Evolutionary conservation across 768 basidiomycete species (phyloP).

Genomic region (Myochromella boudieri): DNA sequence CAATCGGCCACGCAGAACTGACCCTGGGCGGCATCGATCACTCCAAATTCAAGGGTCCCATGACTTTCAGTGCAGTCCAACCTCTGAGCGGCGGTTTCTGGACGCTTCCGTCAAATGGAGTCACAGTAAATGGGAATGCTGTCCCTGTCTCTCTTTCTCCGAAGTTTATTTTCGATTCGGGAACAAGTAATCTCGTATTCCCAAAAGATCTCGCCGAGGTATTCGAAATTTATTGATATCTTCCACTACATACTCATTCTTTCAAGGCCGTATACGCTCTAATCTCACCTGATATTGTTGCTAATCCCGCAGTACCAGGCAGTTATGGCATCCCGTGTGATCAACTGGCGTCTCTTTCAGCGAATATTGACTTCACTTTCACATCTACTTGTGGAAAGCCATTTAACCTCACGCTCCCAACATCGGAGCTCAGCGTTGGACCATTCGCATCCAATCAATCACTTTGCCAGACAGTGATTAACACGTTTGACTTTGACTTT

Average conservation of each 20-base stretch:
- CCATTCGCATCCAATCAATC: conserved; percentile 49
- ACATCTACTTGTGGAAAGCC: conserved; percentile 42
- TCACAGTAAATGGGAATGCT: conserved; percentile 54
- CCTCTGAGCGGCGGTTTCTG: conserved; percentile 30
- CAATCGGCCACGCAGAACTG: conserved; percentile 50
- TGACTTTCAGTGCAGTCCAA: conserved; percentile 8
- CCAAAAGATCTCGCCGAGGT: conserved; percentile 47
- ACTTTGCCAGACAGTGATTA: conserved; percentile 57
- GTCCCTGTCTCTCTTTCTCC: conserved; percentile 36
- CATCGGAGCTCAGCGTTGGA: conserved; percentile 54
- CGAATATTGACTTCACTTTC: conserved; percentile 51
- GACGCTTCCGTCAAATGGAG: conserved; percentile 41
- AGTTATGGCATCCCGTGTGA: conserved; percentile 55
- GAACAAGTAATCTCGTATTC: conserved; percentile 56
- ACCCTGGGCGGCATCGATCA: conserved; percentile 53
- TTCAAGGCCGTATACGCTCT: conserved; percentile 51
- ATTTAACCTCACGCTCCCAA: conserved; percentile 58
- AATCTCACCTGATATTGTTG: conserved; percentile 54
- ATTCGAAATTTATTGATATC: not conserved
- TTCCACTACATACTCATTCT: too few relatives aligned
- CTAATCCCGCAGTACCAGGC: conserved; percentile 49
- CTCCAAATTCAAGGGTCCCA: conserved; percentile 45
- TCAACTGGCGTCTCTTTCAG: conserved; percentile 42
- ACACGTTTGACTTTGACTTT: conserved; percentile 46
- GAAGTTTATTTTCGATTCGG: conserved; percentile 54